Percentiles rank a stretch among this genome's conserved stretches.
Conservation (phyloP, 2,329 filamentous ascomycete genomes). For the Colletotrichum acutatum region DNA sequence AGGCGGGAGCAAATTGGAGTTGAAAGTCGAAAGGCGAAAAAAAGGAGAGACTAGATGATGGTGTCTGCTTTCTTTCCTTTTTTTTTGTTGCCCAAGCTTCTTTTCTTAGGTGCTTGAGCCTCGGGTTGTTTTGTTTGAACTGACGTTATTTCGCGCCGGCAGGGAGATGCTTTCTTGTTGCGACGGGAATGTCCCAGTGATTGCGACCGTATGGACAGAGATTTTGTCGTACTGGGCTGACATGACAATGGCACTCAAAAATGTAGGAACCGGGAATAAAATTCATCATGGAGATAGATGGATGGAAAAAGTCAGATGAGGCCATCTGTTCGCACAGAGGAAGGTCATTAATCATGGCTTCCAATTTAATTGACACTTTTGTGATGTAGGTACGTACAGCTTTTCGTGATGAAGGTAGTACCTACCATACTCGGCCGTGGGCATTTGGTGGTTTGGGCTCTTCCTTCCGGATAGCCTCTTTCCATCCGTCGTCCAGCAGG, state of each 20-base stretch:
- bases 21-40: not conserved
- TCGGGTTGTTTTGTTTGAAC: constrained; percentile 7
- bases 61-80: constrained; percentile 26
- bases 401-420: not conserved
- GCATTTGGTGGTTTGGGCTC: not conserved
- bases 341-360: not conserved
- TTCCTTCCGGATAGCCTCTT: not conserved
- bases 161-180: constrained; percentile 34
- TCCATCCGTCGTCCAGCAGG: not conserved
- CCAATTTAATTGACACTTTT: not conserved
- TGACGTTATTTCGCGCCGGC: constrained; percentile 8
- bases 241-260: not conserved
- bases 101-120: not conserved
- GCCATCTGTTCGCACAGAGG: too few relatives aligned
- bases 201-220: constrained; percentile 16
- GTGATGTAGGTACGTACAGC: not conserved
- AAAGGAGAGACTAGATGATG: not conserved
- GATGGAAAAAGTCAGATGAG: not conserved
- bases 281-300: not conserved
- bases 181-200: constrained; percentile 1
- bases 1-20: not conserved
- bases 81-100: constrained; percentile 20
- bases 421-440: not conserved
- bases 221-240: constrained; percentile 9
- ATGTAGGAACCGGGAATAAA: not conserved